phyloP scores from a whole-genome alignment of 768 basidiomycete genomes.

The Neoboletus subvelutipes region DNA sequence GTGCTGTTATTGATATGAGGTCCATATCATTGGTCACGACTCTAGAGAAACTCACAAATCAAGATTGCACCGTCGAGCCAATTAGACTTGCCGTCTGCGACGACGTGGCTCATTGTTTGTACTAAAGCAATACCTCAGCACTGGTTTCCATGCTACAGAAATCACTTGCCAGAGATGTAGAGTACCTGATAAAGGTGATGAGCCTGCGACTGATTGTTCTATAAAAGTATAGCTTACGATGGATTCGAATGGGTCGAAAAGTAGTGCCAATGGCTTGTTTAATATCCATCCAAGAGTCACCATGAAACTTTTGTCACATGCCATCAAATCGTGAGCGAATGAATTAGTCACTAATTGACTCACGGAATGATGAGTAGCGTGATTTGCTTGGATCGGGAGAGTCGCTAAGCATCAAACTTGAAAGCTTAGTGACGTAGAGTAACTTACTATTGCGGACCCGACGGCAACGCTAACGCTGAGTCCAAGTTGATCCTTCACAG shows the following conservation, averaged over 20 bases:
- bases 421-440: neutral
- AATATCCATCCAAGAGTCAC: slow-evolving; percentile 78
- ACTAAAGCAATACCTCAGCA: slow-evolving; percentile 41
- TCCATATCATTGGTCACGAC: no score
- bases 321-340: neutral
- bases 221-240: slow-evolving; percentile 42
- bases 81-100: slow-evolving; percentile 79
- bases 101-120: slow-evolving; percentile 80
- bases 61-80: slow-evolving; percentile 80
- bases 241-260: slow-evolving; percentile 90
- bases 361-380: slow-evolving; percentile 84
- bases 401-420: neutral
- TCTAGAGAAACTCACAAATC: slow-evolving; percentile 50
- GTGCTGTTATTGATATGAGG: slow-evolving; percentile 37
- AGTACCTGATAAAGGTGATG: slow-evolving; percentile 28
- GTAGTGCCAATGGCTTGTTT: slow-evolving; percentile 72
- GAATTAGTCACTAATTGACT: slow-evolving; percentile 23
- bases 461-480: slow-evolving; percentile 84
- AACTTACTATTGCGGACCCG: slow-evolving; percentile 69
- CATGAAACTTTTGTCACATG: slow-evolving; percentile 51
- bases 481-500: slow-evolving; percentile 78
- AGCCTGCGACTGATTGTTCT: slow-evolving; percentile 1
- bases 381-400: slow-evolving; percentile 56
- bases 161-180: slow-evolving; percentile 36
- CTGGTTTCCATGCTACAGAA: slow-evolving; percentile 35